phyloP scores from a whole-genome alignment of 1,284 basidiomycete genomes.

The Ganoderma meredithae region DNA sequence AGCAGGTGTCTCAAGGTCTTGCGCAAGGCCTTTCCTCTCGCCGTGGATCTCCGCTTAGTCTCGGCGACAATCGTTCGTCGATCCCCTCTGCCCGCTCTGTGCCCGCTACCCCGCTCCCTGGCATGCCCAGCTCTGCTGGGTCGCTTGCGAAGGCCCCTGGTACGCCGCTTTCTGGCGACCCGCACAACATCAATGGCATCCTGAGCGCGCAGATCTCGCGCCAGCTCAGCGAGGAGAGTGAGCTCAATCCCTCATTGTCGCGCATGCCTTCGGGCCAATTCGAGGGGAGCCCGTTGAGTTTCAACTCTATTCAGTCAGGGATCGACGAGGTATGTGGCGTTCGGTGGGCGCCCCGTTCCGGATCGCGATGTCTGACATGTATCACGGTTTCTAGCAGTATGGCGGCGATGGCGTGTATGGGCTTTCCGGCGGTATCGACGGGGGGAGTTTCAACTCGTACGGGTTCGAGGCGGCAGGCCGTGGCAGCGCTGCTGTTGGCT shows the following conservation, averaged over 20 bases:
- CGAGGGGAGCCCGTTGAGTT: conserved; percentile 57
- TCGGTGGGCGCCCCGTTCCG: conserved; percentile 30
- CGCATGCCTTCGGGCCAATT: conserved; percentile 68
- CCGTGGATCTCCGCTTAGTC: conserved; percentile 71
- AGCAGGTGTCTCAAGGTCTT: conserved; percentile 65
- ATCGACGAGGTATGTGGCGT: conserved; percentile 58
- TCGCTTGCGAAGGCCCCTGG: conserved; percentile 72
- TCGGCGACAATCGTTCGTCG: conserved; percentile 62
- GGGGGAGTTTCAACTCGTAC: conserved; percentile 67
- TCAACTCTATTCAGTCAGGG: conserved; percentile 57
- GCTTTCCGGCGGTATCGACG: conserved; percentile 58
- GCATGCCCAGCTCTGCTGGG: conserved; percentile 52
- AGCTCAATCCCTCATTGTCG: conserved; percentile 75
- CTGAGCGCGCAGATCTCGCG: conserved; percentile 60
- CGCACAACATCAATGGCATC: conserved; percentile 65
- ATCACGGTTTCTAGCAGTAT: conserved; percentile 52
- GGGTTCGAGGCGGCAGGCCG: conserved; percentile 64
- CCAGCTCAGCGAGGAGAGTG: conserved; percentile 55
- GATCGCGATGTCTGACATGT: conserved; percentile 25
- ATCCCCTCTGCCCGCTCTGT: conserved; percentile 71
- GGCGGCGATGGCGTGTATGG: conserved; percentile 67
- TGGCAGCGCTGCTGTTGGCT: conserved; percentile 48
- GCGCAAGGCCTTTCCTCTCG: conserved; percentile 62
- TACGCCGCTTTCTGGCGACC: conserved; percentile 54
- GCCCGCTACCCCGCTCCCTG: conserved; percentile 75